Percentiles rank a stretch among this genome's conserved stretches.
phyloP scores from a whole-genome alignment of 179 eudicot genomes.

The Beta corolliflora region DNA sequence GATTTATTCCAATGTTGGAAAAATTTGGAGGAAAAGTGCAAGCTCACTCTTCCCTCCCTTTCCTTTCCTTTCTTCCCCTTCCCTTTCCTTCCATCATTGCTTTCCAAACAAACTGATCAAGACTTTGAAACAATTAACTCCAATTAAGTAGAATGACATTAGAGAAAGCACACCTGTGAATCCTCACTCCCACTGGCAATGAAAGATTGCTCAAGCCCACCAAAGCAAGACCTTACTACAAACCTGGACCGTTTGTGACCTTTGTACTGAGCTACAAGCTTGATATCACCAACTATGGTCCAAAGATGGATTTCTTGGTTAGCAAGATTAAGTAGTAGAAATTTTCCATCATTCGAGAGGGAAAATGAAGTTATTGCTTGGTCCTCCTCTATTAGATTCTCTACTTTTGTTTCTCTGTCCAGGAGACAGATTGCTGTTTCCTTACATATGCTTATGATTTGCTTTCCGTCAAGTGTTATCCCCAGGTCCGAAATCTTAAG shows the following conservation, averaged over 20 bases:
- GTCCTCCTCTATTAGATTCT: conserved; percentile 60
- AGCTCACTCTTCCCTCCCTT: no score
- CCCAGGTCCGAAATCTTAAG: conserved; percentile 66
- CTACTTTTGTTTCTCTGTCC: conserved; percentile 57
- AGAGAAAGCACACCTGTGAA: conserved; percentile 58
- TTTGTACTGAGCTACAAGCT: conserved; percentile 56
- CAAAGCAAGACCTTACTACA: conserved; percentile 73
- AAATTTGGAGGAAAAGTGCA: no score
- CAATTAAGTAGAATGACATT: neutral
- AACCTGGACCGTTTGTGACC: conserved; percentile 73
- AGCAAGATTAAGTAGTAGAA: conserved; percentile 52
- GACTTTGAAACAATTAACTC: neutral
- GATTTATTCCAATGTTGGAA: no score
- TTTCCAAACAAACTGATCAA: neutral
- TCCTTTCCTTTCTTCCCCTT: no score
- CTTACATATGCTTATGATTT: conserved; percentile 52
- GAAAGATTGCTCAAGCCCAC: conserved; percentile 74
- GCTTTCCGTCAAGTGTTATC: conserved; percentile 54
- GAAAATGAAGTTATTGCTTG: conserved; percentile 73
- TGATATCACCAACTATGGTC: conserved; percentile 60
- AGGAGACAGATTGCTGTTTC: conserved; percentile 52
- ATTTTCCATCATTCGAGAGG: conserved; percentile 61
- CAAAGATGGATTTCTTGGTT: conserved; percentile 83
- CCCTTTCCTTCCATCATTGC: no score
- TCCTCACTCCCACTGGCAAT: conserved; percentile 90